Evolutionary conservation across 139 green algal genomes (phyloP).

Genomic region (Haematococcus sp.): DNA sequence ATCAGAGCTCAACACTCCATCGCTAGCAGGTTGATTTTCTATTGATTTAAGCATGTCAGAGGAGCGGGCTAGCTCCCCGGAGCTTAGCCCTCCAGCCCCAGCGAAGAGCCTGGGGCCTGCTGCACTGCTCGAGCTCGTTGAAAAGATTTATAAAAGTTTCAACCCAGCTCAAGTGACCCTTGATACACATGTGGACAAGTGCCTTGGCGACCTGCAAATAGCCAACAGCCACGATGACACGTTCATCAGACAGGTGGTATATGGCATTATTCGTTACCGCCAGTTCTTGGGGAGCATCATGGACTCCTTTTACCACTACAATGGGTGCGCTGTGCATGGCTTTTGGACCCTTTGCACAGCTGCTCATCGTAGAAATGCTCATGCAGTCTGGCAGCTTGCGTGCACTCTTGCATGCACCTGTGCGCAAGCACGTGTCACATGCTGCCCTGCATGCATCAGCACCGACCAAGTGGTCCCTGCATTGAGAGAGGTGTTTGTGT

Average conservation of each 20-base stretch:
- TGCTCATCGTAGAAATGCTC: neutral
- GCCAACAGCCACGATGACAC: conserved; percentile 38
- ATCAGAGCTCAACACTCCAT: no score
- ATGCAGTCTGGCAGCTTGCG: neutral
- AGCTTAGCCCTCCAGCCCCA: no score
- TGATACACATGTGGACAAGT: conserved; percentile 49
- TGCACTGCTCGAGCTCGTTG: conserved; percentile 28
- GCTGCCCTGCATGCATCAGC: no score
- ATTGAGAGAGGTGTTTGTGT: no score
- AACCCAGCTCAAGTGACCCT: conserved; percentile 50
- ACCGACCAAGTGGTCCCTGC: neutral
- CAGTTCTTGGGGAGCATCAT: conserved; percentile 41
- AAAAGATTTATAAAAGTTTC: conserved; percentile 43
- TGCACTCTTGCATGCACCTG: no score
- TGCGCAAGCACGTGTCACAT: no score
- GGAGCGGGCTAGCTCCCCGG: no score
- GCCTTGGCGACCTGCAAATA: conserved; percentile 26
- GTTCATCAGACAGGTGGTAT: conserved; percentile 53
- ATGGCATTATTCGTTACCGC: conserved; percentile 46
- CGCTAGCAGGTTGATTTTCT: no score
- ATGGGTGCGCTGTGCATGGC: conserved; percentile 28
- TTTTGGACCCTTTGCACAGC: no score
- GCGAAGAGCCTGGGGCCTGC: no score
- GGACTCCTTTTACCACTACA: conserved; percentile 58
- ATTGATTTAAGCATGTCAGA: no score